These are phyloP conservation scores for Rhizopus microsporus DNA, from an alignment of 371 early-diverging fungal species.

Conservation along the genomic window DNA sequence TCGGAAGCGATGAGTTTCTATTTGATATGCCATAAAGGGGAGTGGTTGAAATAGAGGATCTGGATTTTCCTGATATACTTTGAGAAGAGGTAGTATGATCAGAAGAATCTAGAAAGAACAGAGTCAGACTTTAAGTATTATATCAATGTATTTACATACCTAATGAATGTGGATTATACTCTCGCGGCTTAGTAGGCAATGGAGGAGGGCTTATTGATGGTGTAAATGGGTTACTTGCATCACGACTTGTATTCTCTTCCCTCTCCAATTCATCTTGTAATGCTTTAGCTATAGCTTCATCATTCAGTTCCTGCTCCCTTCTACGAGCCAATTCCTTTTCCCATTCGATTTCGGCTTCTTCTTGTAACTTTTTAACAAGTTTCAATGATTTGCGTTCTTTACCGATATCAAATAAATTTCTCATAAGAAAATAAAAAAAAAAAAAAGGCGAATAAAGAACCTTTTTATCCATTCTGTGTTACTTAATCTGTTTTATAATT, in stretches of 20 bases:
- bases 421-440: slow-evolving; percentile 11
- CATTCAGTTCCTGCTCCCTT: slow-evolving; percentile 26
- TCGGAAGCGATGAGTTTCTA: neutral
- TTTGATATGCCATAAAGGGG: slow-evolving; percentile 2
- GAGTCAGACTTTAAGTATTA: neutral
- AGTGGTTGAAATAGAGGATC: neutral
- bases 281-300: slow-evolving; percentile 30
- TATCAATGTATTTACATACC: neutral
- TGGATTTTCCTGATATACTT: neutral
- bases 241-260: slow-evolving; percentile 6
- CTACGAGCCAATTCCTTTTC: slow-evolving; percentile 22
- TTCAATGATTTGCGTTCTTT: slow-evolving; percentile 30
- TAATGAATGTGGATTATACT: slow-evolving; percentile 16
- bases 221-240: neutral
- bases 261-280: slow-evolving; percentile 28
- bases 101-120: neutral
- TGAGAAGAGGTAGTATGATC: too few relatives aligned
- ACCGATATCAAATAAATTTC: slow-evolving; percentile 18
- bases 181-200: slow-evolving; percentile 27
- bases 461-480: neutral
- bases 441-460: slow-evolving; percentile 3
- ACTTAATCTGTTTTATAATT: neutral
- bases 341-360: slow-evolving; percentile 27
- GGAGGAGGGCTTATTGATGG: slow-evolving; percentile 22
- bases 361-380: slow-evolving; percentile 28